phyloP scores from a whole-genome alignment of 2,329 filamentous ascomycete species.

The Botrytis pseudocinerea region DNA sequence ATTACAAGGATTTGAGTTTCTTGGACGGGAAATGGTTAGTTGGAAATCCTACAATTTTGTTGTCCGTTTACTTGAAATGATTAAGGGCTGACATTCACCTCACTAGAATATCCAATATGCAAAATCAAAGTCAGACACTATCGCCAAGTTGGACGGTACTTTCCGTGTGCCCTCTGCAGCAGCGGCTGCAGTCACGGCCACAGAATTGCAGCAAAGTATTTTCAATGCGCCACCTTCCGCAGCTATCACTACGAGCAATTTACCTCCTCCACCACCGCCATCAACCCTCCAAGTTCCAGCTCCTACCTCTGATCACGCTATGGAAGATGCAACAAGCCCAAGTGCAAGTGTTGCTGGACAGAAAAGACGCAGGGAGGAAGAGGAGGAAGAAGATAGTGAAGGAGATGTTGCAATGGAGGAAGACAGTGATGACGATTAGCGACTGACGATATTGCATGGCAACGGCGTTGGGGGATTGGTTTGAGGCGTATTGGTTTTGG shows the following conservation, averaged over 20 bases:
- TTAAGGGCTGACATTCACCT: not conserved
- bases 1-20: conserved; percentile 81
- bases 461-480: conserved; percentile 35
- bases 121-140: conserved; percentile 82
- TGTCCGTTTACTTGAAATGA: not conserved
- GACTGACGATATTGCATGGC: conserved; percentile 24
- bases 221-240: conserved; percentile 67
- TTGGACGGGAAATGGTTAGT: conserved; percentile 81
- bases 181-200: conserved; percentile 61
- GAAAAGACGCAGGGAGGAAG: conserved; percentile 71
- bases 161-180: conserved; percentile 68
- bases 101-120: conserved; percentile 84
- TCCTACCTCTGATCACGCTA: conserved; percentile 48
- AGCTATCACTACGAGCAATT: conserved; percentile 43
- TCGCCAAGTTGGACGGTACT: conserved; percentile 89
- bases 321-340: conserved; percentile 53
- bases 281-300: conserved; percentile 49
- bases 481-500: conserved; percentile 21
- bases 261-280: conserved; percentile 46
- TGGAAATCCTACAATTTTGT: not conserved
- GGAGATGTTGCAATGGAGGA: conserved; percentile 63
- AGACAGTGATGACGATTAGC: conserved; percentile 46
- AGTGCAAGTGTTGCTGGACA: conserved; percentile 56
- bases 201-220: conserved; percentile 76
- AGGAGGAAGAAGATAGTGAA: conserved; percentile 66